Evolutionary conservation across 495 filamentous ascomycete species (phyloP), one percentile per base, ranked within the genome.

Genomic region (Usnea hakonensis): DNA sequence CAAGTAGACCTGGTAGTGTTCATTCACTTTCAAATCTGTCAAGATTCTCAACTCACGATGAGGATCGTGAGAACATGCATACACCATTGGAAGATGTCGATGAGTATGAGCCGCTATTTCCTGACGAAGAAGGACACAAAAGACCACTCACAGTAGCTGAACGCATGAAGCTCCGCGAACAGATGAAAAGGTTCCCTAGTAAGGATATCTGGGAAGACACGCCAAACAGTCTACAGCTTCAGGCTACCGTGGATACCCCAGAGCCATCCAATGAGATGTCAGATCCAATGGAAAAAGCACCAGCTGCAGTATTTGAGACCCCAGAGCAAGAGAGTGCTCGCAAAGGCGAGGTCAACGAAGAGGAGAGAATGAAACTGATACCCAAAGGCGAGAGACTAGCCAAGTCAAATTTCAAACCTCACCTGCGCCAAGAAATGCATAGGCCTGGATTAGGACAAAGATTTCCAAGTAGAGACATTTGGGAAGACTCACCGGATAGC

Each of bases 181-280:
- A 85, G 50, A 76, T 82, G 63, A 82, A 83, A 70, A 89, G 90
- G 53, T 98, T 98, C 75, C 94, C 94, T 1, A 96, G 91, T 71
- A 85, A 88, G 65, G 94, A 99, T 71, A 83, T 97, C 41, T 99
- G 94, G 94, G 94, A 99, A 72, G 94, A 99, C 74, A 88, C 91
- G 0, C 94, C 94, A 5, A 89, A 87, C 74, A 93, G 89, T 75
- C 78, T 90, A 53, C 86, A 92, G 67, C 85, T 90, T 61, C 84
- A 89, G 36, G 85, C 94, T 23, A 92, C 87, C 60, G 92, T 99
- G 16, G 86, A 89, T 8, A 91, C 87, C 0, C 91, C 93, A 3
- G 87, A 95, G 60, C 66, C 81, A 10, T 69, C 75, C 0, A 80
- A 82, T 38, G 81, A 75, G 41, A 57, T 68, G 26, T 23, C 52